phyloP scores from a whole-genome alignment of 2,329 filamentous ascomycete species.

The Eutypa lata region DNA sequence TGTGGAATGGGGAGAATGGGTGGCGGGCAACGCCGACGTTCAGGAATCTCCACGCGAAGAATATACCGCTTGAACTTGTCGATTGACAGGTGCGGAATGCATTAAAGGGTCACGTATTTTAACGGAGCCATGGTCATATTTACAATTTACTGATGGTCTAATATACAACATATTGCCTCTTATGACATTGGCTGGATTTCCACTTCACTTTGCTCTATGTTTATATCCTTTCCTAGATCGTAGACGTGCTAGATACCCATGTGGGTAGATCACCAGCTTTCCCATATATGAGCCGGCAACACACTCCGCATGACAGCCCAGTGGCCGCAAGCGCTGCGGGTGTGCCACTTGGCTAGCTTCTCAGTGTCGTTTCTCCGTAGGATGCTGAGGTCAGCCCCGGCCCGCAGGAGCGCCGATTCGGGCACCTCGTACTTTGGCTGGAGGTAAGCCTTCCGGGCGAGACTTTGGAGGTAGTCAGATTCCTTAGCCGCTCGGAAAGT shows the following conservation, averaged over 20 bases:
- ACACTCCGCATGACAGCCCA: conserved; percentile 91
- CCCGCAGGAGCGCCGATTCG: conserved; percentile 42
- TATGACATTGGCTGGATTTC: too few species aligned
- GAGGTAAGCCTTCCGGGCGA: conserved; percentile 67
- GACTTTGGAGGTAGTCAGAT: conserved; percentile 69
- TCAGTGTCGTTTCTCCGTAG: conserved; percentile 62
- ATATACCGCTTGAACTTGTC: background rate
- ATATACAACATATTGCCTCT: too few species aligned
- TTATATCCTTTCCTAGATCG: too few species aligned
- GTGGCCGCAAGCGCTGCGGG: conserved; percentile 75
- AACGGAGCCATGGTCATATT: too few species aligned
- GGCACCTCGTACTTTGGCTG: conserved; percentile 70
- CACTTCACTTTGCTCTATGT: too few species aligned
- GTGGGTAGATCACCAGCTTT: conserved; percentile 66
- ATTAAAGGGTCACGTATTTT: background rate
- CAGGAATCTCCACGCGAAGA: background rate
- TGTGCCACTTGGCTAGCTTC: conserved; percentile 68
- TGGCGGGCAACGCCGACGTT: background rate
- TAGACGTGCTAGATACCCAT: too few species aligned
- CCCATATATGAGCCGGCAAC: conserved; percentile 76
- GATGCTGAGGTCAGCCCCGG: conserved; percentile 44
- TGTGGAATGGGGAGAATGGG: background rate
- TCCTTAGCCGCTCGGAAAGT: conserved; percentile 64
- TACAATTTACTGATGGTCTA: too few species aligned
- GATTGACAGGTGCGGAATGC: background rate